phyloP scores from a whole-genome alignment of 306 rosid species.

The Cucumis sativus region Cucumber_9930_V3 NC_026657.2:122001-122500 shows the following conservation, averaged over 20 bases:
- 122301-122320: not conserved
- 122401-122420: constrained; percentile 3
- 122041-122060: no score
- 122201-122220: no score
- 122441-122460: not conserved
- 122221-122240: no score
- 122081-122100: not conserved
- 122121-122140: not conserved
- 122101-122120: not conserved
- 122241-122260: not conserved
- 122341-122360: not conserved
- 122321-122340: not conserved
- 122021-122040: no score
- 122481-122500: constrained; percentile 53
- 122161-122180: not conserved
- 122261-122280: not conserved
- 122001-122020: no score
- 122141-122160: not conserved
- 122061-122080: no score
- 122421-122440: constrained; percentile 10
- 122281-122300: not conserved
- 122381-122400: not conserved
- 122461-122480: constrained; percentile 19
- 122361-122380: not conserved
- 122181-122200: not conserved